Evolutionary conservation across 306 rosid genomes (phyloP), one percentile per base, ranked within the genome.

Genomic region (Vigna angularis): DNA sequence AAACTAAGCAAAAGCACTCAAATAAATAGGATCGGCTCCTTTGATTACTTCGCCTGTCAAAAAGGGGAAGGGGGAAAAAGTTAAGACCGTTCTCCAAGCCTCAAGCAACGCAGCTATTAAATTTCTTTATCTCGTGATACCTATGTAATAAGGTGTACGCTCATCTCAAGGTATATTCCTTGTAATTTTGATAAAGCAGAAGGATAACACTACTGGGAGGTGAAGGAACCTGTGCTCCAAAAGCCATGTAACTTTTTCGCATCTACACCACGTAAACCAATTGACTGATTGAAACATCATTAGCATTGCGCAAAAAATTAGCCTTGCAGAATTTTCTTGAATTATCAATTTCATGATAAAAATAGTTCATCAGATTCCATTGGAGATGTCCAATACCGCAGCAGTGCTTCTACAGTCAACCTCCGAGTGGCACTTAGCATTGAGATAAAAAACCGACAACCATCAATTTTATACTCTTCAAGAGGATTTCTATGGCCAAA

Each of bases 401-500:
- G 70, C 83, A 95, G 89, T 17, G 98, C 90, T 74, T 95, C 98
- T 70, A 95, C 97, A 32, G 98, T 95, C 53, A 95, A 73, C 82
- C 98, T 87, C 68, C 97, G 85, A n/a, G 97, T 95, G 79, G 98
- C 93, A 79, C 98, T 89, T 28, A 95, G 98, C 98, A 95, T 93
- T 7, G 98, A 92, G 83, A 95, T 95, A 88, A 92, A 95, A 87
- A 92, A 95, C 65, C 97, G 92, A 73, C 96, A 95, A 44, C 98
- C 98, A 74, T 95, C 98, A 72, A 94, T 94, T 83, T 94, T 95
- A 85, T 95, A 95, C 85, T 92, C 98, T 82, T 95, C 98, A 59
- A 95, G 90, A 83, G 98, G 98, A 86, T 95, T 92, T 83, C 98
- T 88, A 77, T 95, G 98, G 85, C 98, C 98, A 17, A 92, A 95